Conservation (phyloP, 2,329 filamentous ascomycete species). For the Fusarium chuoi region DNA sequence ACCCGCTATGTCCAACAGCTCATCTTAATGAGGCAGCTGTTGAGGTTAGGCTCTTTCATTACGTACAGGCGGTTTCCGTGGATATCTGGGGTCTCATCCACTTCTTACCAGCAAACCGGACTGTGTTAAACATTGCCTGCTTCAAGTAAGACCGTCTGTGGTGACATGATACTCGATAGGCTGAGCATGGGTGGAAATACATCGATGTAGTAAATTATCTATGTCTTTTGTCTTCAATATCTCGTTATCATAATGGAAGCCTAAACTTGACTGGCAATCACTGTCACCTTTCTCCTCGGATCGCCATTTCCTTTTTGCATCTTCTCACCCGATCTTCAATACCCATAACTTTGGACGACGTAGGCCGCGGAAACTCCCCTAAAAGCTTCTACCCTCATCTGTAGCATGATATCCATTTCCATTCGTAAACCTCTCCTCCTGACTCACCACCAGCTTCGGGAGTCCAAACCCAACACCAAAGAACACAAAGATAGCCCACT, state of each 20-base stretch:
- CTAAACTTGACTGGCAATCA: not conserved
- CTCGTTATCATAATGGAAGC: not conserved
- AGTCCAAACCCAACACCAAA: conserved; percentile 76
- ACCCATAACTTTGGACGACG: not conserved
- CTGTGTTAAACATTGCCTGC: not conserved
- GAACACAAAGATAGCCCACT: conserved; percentile 87
- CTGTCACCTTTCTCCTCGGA: not conserved
- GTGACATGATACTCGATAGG: not conserved
- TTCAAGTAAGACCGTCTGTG: not conserved
- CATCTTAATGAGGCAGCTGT: not conserved
- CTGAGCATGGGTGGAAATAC: rapidly evolving
- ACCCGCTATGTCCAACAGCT: not conserved
- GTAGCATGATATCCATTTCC: conserved; percentile 27
- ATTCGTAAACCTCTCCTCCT: conserved; percentile 67
- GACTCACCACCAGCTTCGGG: conserved; percentile 72
- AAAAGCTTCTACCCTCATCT: conserved; percentile 35
- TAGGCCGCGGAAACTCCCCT: rapidly evolving
- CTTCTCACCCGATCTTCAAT: not conserved
- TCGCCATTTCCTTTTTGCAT: rapidly evolving
- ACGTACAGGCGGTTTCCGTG: not conserved
- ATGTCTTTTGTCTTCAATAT: not conserved
- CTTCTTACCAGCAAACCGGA: not conserved
- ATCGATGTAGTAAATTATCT: not conserved
- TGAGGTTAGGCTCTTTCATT: not conserved
- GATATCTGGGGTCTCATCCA: not conserved